Base-by-base conservation (phyloP, 2,329 filamentous ascomycete species). In the Alternaria tenuissima region DNA sequence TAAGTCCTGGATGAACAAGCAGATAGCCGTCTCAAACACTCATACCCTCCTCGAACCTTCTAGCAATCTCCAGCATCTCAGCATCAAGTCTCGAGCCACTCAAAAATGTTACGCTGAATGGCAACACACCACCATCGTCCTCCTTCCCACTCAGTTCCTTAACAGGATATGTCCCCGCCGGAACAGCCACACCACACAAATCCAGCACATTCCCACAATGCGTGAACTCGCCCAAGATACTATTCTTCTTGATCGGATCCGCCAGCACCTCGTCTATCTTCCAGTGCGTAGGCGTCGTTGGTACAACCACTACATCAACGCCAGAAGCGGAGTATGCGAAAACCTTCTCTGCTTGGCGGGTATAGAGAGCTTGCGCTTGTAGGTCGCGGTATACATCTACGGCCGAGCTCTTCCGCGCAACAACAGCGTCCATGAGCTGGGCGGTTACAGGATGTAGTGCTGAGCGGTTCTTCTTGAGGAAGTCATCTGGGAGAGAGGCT, bases 201-300 rank as follows among this genome's bases (percentile, higher is more conserved):
- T 89, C 86, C 18, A 89, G 72, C 28, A 89, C 85, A 65, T 89
- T 89, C 16, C 83, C 87, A 67, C 85, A 88, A 67, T 88, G 87
- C 0, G 86, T 87, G 57, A 87, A 88, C 39, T 73, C 73, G 1
- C 74, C 75, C 16, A 76, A 49, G 4, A 80, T 73, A 4, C 84
- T 84, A 65, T 89, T 89, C 67, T 84, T 81, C 16, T 72, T 74
- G 22, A 89, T 79, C 0, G 86, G 86, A 42, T 87, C 83, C 3
- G 74, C 74, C 1, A 80, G 75, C 47, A 89, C 79, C 59, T 86
- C 81, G 18, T 81, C 77, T 3, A 87, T 80, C 0, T 82, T 86
- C 39, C 87, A 86, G 44, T 77, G 73, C 22, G 71, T 76, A 8
- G 74, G 74, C 14, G 85, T 78, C 0, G 87, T 88, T 0, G 87